A percentile compares a stretch with the other conserved stretches of the same genome.
Conservation (phyloP, 1,139 yeast genomes). For the Yamadazyma blattariae region DNA sequence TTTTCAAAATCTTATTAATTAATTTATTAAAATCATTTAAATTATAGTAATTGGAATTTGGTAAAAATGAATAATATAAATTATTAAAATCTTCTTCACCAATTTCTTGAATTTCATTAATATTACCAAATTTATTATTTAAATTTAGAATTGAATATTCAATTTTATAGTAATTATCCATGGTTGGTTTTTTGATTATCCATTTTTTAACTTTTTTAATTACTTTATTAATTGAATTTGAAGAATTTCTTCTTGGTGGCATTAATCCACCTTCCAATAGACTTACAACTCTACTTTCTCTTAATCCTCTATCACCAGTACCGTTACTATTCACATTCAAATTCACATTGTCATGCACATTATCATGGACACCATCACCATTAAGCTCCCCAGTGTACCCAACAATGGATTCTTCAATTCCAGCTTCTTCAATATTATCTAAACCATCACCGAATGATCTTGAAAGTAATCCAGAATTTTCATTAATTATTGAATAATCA, state of each 20-base stretch:
- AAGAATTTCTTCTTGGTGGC: constrained; percentile 2
- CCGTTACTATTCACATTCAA: too few relatives aligned
- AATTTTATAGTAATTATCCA: constrained; percentile 17
- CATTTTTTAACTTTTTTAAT: constrained; percentile 8
- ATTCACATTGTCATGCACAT: too few relatives aligned
- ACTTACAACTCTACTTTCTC: not conserved
- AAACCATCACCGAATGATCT: constrained; percentile 1
- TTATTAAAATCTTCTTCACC: constrained; percentile 1
- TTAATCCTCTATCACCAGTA: not conserved
- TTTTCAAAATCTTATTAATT: constrained; percentile 18
- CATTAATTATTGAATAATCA: not conserved
- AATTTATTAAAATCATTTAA: constrained; percentile 20
- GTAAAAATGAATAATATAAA: not conserved
- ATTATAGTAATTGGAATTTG: too few relatives aligned
- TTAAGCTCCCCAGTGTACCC: too few relatives aligned
- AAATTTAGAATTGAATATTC: constrained; percentile 17
- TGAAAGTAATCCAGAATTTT: not conserved
- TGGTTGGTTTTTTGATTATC: constrained; percentile 3
- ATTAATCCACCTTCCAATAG: constrained; percentile 3
- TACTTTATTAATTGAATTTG: constrained; percentile 4
- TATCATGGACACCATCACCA: too few relatives aligned
- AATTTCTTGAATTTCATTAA: not conserved
- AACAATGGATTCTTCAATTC: too few relatives aligned
- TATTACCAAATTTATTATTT: too few relatives aligned
- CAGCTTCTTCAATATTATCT: not conserved